These are phyloP conservation scores for Rubus parviflorus DNA, from an alignment of 306 rosid genomes.

Conservation along the genomic window DNA sequence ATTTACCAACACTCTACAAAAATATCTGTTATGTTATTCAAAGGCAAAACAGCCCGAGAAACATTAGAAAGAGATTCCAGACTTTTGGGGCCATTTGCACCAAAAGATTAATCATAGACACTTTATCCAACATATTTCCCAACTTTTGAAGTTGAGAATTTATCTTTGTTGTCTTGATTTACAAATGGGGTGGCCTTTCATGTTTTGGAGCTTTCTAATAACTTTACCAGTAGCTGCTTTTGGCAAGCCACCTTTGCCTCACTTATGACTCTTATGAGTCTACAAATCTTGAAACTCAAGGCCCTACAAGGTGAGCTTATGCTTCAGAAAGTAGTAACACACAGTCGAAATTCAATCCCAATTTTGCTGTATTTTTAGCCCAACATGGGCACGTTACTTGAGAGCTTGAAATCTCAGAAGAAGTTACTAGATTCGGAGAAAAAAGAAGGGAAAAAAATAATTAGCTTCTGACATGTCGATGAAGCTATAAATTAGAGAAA, in stretches of 20 bases:
- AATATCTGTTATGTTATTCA: constrained; percentile 26
- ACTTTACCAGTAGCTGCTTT: constrained; percentile 20
- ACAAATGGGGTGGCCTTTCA: constrained; percentile 22
- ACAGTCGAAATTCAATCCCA: not conserved
- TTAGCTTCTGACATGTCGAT: not conserved
- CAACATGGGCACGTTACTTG: constrained; percentile 11
- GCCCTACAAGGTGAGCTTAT: constrained; percentile 15
- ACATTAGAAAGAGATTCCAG: constrained; percentile 27
- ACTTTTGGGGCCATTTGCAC: constrained; percentile 23
- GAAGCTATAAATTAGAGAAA: not conserved
- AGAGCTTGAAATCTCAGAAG: not conserved
- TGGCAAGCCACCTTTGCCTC: constrained; percentile 28
- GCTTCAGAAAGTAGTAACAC: constrained; percentile 19
- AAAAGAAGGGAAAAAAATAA: not conserved
- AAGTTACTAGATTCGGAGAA: not conserved
- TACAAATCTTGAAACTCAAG: constrained; percentile 16
- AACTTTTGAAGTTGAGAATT: constrained; percentile 6
- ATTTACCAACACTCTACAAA: not conserved
- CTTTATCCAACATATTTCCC: constrained; percentile 19
- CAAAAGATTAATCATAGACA: constrained; percentile 5
- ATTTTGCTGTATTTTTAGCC: constrained; percentile 13
- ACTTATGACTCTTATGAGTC: constrained; percentile 12
- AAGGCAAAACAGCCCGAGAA: constrained; percentile 26
- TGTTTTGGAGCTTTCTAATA: constrained; percentile 24
- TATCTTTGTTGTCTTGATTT: constrained; percentile 32